Percentiles rank a stretch among this genome's conserved stretches.
Conservation (phyloP, 768 basidiomycete genomes). For the Saitozyma sp. region DNA sequence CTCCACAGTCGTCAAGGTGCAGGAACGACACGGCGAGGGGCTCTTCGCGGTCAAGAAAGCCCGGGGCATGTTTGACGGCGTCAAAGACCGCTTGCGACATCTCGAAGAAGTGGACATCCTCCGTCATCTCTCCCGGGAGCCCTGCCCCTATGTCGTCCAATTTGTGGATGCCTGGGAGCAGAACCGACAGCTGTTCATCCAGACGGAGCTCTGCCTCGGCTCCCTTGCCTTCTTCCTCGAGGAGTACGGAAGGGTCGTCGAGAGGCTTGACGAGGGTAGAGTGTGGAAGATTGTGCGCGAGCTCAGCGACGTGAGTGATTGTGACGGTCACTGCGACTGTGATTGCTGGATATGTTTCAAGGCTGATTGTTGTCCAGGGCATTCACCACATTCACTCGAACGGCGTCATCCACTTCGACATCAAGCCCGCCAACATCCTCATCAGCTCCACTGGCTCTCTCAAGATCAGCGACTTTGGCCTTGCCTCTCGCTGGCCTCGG, state of each 20-base stretch:
- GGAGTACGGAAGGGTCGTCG: conserved; percentile 79
- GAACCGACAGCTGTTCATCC: conserved; percentile 82
- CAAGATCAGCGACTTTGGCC: conserved; percentile 97
- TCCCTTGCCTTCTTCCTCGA: conserved; percentile 87
- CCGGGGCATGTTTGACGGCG: conserved; percentile 79
- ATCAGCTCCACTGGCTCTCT: conserved; percentile 82
- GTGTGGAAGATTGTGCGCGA: conserved; percentile 97
- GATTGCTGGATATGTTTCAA: conserved; percentile 4
- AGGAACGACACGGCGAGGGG: conserved; percentile 56
- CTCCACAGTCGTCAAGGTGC: conserved; percentile 72
- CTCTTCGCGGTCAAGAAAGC: conserved; percentile 91
- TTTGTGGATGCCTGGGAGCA: conserved; percentile 98
- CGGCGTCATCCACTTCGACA: conserved; percentile 89
- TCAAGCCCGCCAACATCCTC: conserved; percentile 97
- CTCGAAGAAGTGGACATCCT: conserved; percentile 94
- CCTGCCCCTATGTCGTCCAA: conserved; percentile 69
- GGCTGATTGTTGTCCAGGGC: conserved; percentile 61
- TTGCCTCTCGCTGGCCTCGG: conserved; percentile 90
- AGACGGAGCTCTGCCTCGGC: conserved; percentile 93
- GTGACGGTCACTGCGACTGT: neutral
- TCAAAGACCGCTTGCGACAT: conserved; percentile 85
- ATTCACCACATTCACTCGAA: conserved; percentile 85
- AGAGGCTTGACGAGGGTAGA: conserved; percentile 79
- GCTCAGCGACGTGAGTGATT: conserved; percentile 72
- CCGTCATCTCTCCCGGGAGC: conserved; percentile 62